Evolutionary conservation across 2,329 filamentous ascomycete species (phyloP), one percentile per base, ranked within the genome.

Genomic region (Parafenestella ontariensis): DNA sequence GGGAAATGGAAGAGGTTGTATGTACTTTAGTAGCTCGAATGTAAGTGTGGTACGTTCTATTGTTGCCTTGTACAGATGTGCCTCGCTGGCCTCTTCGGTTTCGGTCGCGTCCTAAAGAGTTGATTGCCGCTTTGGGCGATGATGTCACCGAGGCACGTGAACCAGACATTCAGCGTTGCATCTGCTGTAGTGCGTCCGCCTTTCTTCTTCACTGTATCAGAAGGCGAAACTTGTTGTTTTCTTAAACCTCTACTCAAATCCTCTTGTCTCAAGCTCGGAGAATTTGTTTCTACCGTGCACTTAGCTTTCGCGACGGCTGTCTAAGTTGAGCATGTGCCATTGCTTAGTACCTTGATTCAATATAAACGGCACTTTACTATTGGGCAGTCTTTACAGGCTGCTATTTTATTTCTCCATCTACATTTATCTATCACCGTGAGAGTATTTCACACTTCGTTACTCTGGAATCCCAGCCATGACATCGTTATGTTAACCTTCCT

Each of bases 61-160:
- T 66, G 68, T 48, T 72, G 68, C 67, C 69, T 70, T 54, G 52
- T 34, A 31, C 24, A 26, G 44, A 48, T 24, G 10, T 43, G 64
- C 58, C 43, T 50, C 47, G 49, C 43, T 61, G 63, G 45, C 63
- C 57, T 66, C 61, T 64, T 58, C 42, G 37, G 11, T 18, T 24
- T 20, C 40, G 45, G 9, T 52, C 39, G 29, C n/a, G n/a, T n/a
- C n/a, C n/a, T n/a, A n/a, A 39, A 51, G 46, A 65, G 56, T 52
- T 65, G 47, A 44, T 62, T 66, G 43, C 65, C 48, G 54, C 37
- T 62, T 66, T 54, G 41, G 62, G 65, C 52, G 33, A 67, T 71
- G 68, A 71, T 66, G 68, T 70, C 67, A 71, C 31, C 28, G 3
- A 33, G 13, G 13, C 31, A 63, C 65, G 60, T 66, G 65, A 50